Conservation (phyloP, 345 rosid genomes). For the Gossypium mustelinum region DNA sequence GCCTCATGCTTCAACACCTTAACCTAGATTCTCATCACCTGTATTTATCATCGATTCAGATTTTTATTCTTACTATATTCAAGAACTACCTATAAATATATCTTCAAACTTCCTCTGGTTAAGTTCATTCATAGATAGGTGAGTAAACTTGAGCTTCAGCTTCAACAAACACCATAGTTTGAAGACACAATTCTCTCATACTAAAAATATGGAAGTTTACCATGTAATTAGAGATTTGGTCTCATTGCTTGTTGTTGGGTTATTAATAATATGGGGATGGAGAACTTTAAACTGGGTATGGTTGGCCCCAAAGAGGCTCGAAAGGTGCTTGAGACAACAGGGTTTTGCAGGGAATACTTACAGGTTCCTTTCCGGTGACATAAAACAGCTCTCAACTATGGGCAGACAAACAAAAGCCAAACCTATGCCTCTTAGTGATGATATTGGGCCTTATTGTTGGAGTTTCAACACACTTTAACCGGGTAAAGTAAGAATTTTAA, state of each 20-base stretch:
- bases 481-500: no score
- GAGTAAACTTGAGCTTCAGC: neutral
- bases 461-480: no score
- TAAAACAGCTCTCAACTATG: conserved; percentile 29
- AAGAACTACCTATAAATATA: no score
- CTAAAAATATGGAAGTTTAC: neutral
- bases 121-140: no score
- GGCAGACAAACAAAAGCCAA: conserved; percentile 28
- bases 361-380: conserved; percentile 36
- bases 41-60: neutral
- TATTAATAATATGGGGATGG: conserved; percentile 4
- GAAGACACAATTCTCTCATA: neutral
- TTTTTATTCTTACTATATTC: neutral
- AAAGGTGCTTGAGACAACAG: conserved; percentile 37
- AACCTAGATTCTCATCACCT: neutral
- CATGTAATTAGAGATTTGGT: neutral
- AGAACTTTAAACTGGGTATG: conserved; percentile 29
- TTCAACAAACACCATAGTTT: neutral
- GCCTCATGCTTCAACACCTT: neutral
- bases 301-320: conserved; percentile 41
- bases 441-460: conserved; percentile 25
- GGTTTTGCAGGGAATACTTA: conserved; percentile 45
- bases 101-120: no score
- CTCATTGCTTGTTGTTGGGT: neutral
- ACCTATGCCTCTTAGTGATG: conserved; percentile 31